Conservation (phyloP, 2,329 filamentous ascomycete species). For the Trichoderma koningiopsis region DNA sequence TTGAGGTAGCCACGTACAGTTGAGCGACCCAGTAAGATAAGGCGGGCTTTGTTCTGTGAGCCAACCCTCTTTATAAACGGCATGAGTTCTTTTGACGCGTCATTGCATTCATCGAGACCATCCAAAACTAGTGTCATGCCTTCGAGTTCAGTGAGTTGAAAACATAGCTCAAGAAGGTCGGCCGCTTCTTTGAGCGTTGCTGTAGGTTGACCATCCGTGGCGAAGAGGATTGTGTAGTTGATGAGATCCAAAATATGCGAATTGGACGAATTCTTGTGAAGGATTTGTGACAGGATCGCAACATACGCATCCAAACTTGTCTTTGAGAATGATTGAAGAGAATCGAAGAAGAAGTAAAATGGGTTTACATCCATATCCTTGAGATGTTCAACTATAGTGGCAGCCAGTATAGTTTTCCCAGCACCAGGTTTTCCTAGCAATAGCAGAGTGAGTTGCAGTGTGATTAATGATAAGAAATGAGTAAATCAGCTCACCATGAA, state of each 20-base stretch:
- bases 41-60: background rate
- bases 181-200: background rate
- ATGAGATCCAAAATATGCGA: background rate
- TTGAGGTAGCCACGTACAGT: background rate
- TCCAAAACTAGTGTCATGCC: background rate
- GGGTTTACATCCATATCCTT: no score
- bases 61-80: background rate
- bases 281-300: background rate
- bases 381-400: no score
- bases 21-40: background rate
- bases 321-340: no score
- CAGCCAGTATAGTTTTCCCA: background rate
- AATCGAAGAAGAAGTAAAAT: no score
- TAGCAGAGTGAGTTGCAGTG: background rate
- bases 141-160: background rate
- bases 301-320: background rate
- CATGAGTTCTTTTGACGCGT: background rate
- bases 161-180: background rate
- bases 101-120: background rate
- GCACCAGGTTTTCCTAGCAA: background rate
- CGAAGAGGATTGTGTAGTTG: background rate
- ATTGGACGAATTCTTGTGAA: background rate
- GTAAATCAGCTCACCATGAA: background rate
- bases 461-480: background rate
- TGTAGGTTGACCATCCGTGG: background rate